These are phyloP conservation scores for Cytospora mali DNA, from an alignment of 2,329 filamentous ascomycete species.

Conservation along the genomic window DNA sequence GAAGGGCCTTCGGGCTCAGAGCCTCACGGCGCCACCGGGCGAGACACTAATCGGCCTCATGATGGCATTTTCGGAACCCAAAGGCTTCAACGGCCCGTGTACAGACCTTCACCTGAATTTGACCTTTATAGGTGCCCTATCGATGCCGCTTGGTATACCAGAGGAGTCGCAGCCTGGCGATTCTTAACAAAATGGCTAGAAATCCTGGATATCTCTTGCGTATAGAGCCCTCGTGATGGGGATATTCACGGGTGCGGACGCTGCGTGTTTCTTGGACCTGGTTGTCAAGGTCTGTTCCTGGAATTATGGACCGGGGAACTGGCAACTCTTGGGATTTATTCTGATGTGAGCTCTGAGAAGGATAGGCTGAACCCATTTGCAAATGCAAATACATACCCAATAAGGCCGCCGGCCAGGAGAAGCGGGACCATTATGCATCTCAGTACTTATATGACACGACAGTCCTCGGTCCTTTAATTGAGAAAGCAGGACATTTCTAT, in stretches of 20 bases:
- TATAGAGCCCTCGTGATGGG: too few species aligned
- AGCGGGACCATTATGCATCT: too few species aligned
- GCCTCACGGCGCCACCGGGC: neutral
- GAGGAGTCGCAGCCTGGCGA: neutral
- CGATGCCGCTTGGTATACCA: neutral
- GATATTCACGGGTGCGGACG: neutral
- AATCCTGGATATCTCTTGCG: too few species aligned
- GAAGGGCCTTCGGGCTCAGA: too few species aligned
- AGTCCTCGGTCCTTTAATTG: too few species aligned
- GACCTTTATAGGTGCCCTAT: neutral
- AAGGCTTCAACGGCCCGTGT: neutral
- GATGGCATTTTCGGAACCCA: neutral
- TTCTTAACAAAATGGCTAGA: neutral
- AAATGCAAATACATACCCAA: too few species aligned
- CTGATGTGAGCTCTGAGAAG: neutral
- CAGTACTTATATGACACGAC: too few species aligned
- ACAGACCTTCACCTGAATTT: neutral
- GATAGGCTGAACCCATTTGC: neutral
- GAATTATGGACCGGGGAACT: neutral
- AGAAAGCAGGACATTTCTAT: too few species aligned
- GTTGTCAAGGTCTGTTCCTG: neutral
- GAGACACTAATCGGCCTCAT: slow-evolving; percentile 3
- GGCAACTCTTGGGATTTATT: neutral
- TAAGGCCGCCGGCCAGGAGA: too few species aligned
- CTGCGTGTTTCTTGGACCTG: neutral